Evolutionary conservation across 352 stramenopile genomes (phyloP), one percentile per base, ranked within the genome.

Genomic region (Pilasporangium apinafurcum): DNA sequence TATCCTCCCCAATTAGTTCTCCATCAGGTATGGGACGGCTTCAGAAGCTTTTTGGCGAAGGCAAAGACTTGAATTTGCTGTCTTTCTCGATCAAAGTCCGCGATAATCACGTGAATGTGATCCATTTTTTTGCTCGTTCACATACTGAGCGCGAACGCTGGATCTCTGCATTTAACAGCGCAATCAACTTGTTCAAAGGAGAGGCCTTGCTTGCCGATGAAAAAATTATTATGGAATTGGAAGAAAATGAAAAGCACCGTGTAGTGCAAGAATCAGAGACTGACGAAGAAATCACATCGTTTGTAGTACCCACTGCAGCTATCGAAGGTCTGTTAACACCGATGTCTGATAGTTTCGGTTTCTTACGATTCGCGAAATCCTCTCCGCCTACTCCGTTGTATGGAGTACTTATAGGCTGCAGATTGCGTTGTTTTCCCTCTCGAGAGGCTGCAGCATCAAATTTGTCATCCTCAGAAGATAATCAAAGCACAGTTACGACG

Each of bases 301-400:
- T 73, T 20, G 40, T 60, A 9, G 50, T 63, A 8, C 37, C 51
- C 21, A 49, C 44, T 0, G 73, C 69, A 12, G 53, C 57, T 0
- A 84, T 90, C 53, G 72, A 87, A 38, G 78, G 78, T 10, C 28
- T 58, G 0, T 26, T 90, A 12, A 79, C 47, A 4, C 59, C 52
- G 5, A 80, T 69, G 59, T 56, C 65, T 12, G 52, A 37, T 7
- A 31, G 42, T 5, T 59, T 53, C 10, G 27, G 3, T 6, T 53
- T 34, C 6, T 16, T 41, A 27, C 22, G 17, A 18, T 35, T 30
- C 1, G 21, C 38, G 7, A 46, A 30, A 25, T 20, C 42, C 8
- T 6, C 32, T 37, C n/a, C 17, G 17, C 32, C 9, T 5, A 17
- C 35, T 1, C 33, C 49, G 0, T 53, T 67, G 0, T 83, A 74